Base-by-base conservation (phyloP, 1,284 basidiomycete genomes). In the Xerocomus cyaneibrunnescens region DNA sequence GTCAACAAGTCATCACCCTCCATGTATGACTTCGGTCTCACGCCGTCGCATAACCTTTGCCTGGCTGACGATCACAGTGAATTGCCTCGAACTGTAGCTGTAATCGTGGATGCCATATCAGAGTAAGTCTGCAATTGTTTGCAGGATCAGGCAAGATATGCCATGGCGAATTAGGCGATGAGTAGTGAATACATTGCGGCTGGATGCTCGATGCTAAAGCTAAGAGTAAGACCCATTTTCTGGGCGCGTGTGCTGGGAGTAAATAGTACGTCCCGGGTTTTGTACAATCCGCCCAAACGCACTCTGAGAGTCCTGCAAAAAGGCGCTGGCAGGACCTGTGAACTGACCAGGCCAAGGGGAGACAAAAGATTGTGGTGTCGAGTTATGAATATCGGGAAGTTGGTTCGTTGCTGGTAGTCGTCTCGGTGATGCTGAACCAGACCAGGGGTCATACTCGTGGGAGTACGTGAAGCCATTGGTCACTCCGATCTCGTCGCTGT, bases 221-320 rank as follows among this genome's bases (percentile, higher is more conserved):
- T 57, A 68, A 51, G 62, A 57, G 45, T 61, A 69, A 38, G 65
- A 54, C 25, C 66, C 65, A 19, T 63, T 69, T 54, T 72, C 66
- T 30, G 57, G 49, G 39, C 56, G 71, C 38, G 72, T 66, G 43
- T 73, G 71, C 55, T 79, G 79, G 32, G 80, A 78, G 62, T 82
- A 82, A 57, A 83, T 81, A 28, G 80, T 82, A 59, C 80, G 78
- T 47, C 80, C 80, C 3, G 76, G 72, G 54, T 79, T 77, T 60
- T 75, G 73, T 48, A 57, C 62, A 31, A 65, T 56, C 51, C 68
- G 66, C 28, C 63, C 63, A 57, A 67, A 71, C n/a, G 56, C 3
- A 52, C n/a, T 48, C 54, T 64, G 63, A 35, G 69, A 42, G 27
- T 68, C 66, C 35, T 72, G 74, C 30, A 78, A 62, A 51, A 77